Evolutionary conservation across 306 rosid species (phyloP), one percentile per base, ranked within the genome.

Genomic region (Astragalus glycyphyllos): DNA sequence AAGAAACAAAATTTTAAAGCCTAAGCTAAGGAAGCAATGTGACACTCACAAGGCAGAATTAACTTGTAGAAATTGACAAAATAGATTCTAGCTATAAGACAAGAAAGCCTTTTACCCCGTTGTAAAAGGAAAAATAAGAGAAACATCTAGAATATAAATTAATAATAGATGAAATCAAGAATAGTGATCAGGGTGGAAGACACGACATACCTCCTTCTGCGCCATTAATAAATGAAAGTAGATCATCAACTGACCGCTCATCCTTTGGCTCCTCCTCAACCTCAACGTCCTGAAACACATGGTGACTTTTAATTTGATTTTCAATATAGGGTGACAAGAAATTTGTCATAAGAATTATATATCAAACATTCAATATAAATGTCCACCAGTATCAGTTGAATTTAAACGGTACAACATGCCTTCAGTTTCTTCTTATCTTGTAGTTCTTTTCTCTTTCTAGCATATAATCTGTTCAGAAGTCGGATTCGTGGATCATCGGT

Each of bases 401-500:
- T 34, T 11, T 44, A 77, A 67, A 73, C 14, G 37, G 26, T 74
- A 69, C 62, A 46, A 80, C 71, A 73, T 82, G 86, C 94, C 96
- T 92, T 92, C 78, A 89, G 65, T 69, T 83, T 92, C 76, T 87
- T 86, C 82, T 87, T 77, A 74, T 92, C 96, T 74, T 80, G 85
- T 60, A 90, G 74, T 51, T 90, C 98, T 85, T 86, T 88, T 85
- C 92, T 86, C 82, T 89, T 92, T 65, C 87, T 86, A 42, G 98
- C 98, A 83, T 92, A 86, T 73, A 92, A 84, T 72, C 95, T 81
- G 77, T 88, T 92, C 47, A 92, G 79, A 74, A 92, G 98, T 74
- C 96, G 89, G 37, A 92, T 90, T n/a, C 95, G 96, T 20, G 98
- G 98, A 85, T 92, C 96, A 42, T 90, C 98, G 4, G 92, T 85